Conservation (phyloP, 371 early-diverging fungal species). For the Basidiobolus meristosporus region DNA sequence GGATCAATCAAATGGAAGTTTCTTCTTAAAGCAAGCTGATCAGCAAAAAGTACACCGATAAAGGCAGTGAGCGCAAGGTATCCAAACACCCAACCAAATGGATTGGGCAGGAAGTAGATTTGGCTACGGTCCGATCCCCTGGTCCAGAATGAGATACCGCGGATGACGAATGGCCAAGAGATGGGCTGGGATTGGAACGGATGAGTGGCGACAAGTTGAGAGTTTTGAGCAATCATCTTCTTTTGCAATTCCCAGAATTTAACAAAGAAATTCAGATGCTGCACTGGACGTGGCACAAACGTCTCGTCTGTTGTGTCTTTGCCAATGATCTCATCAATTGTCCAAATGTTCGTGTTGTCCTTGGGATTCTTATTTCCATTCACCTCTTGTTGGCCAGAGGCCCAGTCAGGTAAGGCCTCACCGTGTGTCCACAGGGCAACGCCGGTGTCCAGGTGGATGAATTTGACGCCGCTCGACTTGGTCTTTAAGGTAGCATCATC, state of each 20-base stretch:
- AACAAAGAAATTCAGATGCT: constrained; percentile 21
- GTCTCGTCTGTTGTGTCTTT: constrained; percentile 17
- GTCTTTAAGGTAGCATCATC: constrained; percentile 23
- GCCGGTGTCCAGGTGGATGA: constrained; percentile 61
- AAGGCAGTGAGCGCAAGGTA: constrained; percentile 30
- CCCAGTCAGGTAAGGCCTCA: constrained; percentile 87
- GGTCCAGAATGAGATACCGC: constrained; percentile 92
- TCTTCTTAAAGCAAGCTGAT: constrained; percentile 22
- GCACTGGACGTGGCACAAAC: background rate
- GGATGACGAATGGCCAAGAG: constrained; percentile 77
- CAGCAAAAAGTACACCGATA: constrained; percentile 25
- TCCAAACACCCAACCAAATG: constrained; percentile 79
- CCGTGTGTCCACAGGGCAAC: constrained; percentile 64
- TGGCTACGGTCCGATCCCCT: constrained; percentile 39
- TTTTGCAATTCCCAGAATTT: constrained; percentile 83
- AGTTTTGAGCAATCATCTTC: constrained; percentile 81
- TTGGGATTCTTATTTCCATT: constrained; percentile 83
- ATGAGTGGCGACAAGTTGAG: constrained; percentile 74
- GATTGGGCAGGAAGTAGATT: constrained; percentile 95
- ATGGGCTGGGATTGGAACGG: constrained; percentile 75
- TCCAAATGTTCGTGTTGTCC: constrained; percentile 63
- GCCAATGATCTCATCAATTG: constrained; percentile 40
- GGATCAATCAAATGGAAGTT: too few species aligned
- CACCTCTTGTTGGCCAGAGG: constrained; percentile 80
- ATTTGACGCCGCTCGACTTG: constrained; percentile 29